phyloP scores from a whole-genome alignment of 305 asterid genomes.

The Fraxinus dipetala region DNA sequence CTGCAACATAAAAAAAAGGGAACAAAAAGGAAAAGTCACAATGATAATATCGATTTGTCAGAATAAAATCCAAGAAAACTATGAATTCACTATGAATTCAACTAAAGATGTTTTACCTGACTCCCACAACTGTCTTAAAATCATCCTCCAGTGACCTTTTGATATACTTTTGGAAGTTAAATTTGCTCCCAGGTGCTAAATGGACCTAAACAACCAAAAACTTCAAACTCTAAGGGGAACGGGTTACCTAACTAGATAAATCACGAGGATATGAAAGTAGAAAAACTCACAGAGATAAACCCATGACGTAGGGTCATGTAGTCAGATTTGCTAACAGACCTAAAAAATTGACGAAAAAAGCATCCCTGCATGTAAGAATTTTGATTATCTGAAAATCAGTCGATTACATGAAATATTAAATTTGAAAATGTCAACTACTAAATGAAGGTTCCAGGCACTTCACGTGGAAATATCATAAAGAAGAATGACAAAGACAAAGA shows the following conservation, averaged over 20 bases:
- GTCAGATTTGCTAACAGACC: constrained; percentile 81
- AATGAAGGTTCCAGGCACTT: neutral
- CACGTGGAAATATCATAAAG: neutral
- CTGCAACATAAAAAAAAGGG: constrained; percentile 37
- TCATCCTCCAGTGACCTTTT: constrained; percentile 89
- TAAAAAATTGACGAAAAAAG: constrained; percentile 77
- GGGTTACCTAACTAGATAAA: neutral
- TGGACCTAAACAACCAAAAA: constrained; percentile 51
- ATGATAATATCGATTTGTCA: neutral
- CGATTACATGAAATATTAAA: neutral
- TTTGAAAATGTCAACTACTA: neutral
- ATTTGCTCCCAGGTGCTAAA: constrained; percentile 93
- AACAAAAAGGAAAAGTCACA: neutral
- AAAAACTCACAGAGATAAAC: constrained; percentile 67
- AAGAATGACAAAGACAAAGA: constrained; percentile 4
- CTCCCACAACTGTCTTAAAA: constrained; percentile 81
- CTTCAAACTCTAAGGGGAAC: neutral
- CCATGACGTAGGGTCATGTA: constrained; percentile 91
- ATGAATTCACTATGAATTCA: constrained; percentile 5
- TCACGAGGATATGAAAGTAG: neutral
- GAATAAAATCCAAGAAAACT: neutral
- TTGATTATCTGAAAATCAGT: constrained; percentile 7
- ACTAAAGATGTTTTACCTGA: constrained; percentile 47
- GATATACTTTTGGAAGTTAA: constrained; percentile 85
- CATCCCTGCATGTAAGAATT: constrained; percentile 62